Percentiles rank a stretch among this genome's conserved stretches.
phyloP scores from a whole-genome alignment of 2,329 filamentous ascomycete genomes.

The Aspergillus udagawae region DNA sequence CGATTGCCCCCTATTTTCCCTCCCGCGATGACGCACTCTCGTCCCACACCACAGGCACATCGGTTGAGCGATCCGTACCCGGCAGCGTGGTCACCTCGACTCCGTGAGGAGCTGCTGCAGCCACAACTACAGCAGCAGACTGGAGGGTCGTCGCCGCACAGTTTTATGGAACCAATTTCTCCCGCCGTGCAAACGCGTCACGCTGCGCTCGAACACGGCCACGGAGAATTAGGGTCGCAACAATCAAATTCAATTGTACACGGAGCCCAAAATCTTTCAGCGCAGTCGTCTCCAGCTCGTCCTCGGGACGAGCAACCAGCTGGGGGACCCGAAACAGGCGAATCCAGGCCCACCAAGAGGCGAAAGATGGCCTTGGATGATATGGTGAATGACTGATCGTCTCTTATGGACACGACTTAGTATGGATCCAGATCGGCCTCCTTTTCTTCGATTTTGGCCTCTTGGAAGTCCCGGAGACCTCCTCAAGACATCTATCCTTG shows the following conservation, averaged over 20 bases:
- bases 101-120: conserved; percentile 20
- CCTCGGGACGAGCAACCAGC: conserved; percentile 12
- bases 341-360: conserved; percentile 30
- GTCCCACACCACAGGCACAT: conserved; percentile 22
- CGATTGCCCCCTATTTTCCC: conserved; percentile 37
- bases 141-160: conserved; percentile 11
- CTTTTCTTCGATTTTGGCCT: background rate
- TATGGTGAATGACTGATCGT: conserved; percentile 35
- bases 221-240: conserved; percentile 20
- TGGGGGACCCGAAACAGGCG: conserved; percentile 17
- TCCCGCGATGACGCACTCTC: conserved; percentile 21
- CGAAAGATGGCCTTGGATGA: conserved; percentile 39
- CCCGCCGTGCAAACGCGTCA: conserved; percentile 24
- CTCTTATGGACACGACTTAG: background rate
- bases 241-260: conserved; percentile 18
- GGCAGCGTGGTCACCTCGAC: conserved; percentile 21
- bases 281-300: conserved; percentile 13
- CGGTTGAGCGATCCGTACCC: conserved; percentile 34
- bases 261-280: conserved; percentile 14
- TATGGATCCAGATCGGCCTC: background rate
- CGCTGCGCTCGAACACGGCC: conserved; percentile 18
- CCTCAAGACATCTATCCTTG: conserved; percentile 9
- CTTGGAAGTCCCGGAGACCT: background rate
- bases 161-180: conserved; percentile 25
- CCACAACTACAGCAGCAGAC: conserved; percentile 10